Evolutionary conservation across 345 rosid genomes (phyloP).

Genomic region (Boechera divaricarpa): DNA sequence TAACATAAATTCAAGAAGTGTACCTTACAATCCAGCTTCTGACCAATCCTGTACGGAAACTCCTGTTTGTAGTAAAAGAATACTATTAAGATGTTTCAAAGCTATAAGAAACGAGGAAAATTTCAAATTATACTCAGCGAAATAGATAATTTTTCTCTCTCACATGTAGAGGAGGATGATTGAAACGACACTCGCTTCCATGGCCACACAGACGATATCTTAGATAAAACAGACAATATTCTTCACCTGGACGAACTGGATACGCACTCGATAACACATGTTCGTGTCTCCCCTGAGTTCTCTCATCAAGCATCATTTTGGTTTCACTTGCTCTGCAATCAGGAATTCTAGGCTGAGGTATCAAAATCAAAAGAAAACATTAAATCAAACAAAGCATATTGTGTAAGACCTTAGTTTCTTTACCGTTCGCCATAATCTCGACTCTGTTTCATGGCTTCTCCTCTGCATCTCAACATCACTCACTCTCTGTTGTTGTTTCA

Average conservation of each 20-base stretch:
- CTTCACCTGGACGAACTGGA: conserved; percentile 64
- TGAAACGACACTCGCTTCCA: conserved; percentile 59
- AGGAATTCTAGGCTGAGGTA: neutral
- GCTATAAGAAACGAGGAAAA: neutral
- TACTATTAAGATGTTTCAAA: neutral
- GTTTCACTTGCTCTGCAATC: too few relatives aligned
- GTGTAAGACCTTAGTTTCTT: neutral
- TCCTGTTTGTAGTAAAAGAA: neutral
- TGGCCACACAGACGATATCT: conserved; percentile 60
- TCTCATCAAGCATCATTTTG: neutral
- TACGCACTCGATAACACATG: conserved; percentile 35
- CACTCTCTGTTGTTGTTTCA: neutral
- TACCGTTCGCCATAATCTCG: neutral
- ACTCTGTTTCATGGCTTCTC: conserved; percentile 5
- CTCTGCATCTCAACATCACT: neutral
- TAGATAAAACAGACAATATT: conserved; percentile 55
- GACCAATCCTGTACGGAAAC: neutral
- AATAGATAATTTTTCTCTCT: neutral
- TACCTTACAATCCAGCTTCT: conserved; percentile 4
- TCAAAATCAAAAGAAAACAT: neutral
- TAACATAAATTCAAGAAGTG: neutral
- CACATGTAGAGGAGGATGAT: conserved; percentile 51
- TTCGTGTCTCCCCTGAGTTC: neutral
- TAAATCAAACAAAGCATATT: neutral
- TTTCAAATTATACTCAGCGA: neutral